phyloP scores from a whole-genome alignment of 306 rosid species.

The Rubus idaeus region DNA sequence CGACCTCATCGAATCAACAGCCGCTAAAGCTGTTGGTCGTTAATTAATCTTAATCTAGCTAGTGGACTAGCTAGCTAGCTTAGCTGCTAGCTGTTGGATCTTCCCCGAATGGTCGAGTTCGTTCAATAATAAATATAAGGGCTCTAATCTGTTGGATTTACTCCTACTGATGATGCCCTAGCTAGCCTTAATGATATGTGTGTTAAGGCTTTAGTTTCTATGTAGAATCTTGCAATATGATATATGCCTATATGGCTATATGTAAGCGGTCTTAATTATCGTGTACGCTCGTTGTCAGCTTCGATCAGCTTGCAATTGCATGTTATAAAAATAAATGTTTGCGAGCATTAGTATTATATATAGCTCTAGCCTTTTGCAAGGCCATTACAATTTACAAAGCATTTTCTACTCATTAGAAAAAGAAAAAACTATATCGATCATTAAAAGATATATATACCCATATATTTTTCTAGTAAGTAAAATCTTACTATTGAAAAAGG shows the following conservation, averaged over 20 bases:
- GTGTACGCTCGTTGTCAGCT: neutral
- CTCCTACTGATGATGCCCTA: neutral
- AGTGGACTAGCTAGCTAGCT: neutral
- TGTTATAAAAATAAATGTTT: neutral
- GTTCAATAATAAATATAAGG: neutral
- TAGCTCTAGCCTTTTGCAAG: too few species aligned
- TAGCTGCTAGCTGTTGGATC: neutral
- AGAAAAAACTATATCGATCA: too few species aligned
- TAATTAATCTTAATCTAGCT: neutral
- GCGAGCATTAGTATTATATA: too few species aligned
- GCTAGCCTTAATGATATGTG: neutral
- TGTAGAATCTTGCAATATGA: neutral
- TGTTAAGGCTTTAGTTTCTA: neutral
- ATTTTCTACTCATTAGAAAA: too few species aligned
- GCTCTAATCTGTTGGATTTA: neutral
- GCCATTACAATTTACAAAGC: too few species aligned
- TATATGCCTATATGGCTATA: too few species aligned
- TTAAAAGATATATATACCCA: too few species aligned
- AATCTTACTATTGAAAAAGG: too few species aligned
- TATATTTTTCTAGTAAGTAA: too few species aligned
- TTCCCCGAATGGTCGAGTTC: neutral
- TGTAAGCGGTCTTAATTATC: neutral
- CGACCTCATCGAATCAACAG: too few species aligned
- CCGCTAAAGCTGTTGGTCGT: too few species aligned
- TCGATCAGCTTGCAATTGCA: too few species aligned